Base-by-base conservation (phyloP, 768 basidiomycete species). In the Cystobasidium tubakii region DNA sequence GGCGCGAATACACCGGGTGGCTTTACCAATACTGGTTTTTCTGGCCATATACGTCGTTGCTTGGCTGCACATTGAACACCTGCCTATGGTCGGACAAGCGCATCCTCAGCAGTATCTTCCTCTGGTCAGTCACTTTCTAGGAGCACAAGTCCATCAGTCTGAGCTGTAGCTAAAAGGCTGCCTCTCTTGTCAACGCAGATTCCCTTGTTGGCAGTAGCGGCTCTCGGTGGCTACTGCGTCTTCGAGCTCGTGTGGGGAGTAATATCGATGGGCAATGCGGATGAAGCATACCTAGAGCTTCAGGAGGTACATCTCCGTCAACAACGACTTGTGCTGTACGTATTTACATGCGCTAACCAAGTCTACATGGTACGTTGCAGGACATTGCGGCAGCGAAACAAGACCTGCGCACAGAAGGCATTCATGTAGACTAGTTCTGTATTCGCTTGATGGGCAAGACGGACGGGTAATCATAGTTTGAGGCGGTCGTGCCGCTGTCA, bases 341-440 rank as follows among this genome's bases (percentile, higher is more conserved):
- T n/a, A n/a, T n/a, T n/a, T n/a, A n/a, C n/a, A n/a, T n/a, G n/a
- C n/a, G n/a, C n/a, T n/a, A n/a, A n/a, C n/a, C n/a, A n/a, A n/a
- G n/a, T n/a, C n/a, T n/a, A 39, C 39, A 6, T 39, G 39, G 39
- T 39, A 15, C 39, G 7, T n/a, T 50, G 46, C 46, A 71, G 69
- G 69, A 71, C 42, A 71, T 71, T 25, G 69, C 69, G 21, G 69
- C 54, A 7, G 69, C 69, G 27, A 71, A 71, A 36, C 50, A 71
- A 31, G 69, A 71, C 27, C 36, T 71, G 25, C 23, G 31, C 4
- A 29, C 25, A 10, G 29, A 71, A 27, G 69, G 69, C 15, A 55
- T 71, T 21, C 29, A 60, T 34, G 55, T 60, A 60, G 69, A 71
- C 25, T 71, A 71, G 69, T 21, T 31, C 21, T 9, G 62, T 31